Base-by-base conservation (phyloP, 2,329 filamentous ascomycete species). In the Zasmidium angulare region DNA sequence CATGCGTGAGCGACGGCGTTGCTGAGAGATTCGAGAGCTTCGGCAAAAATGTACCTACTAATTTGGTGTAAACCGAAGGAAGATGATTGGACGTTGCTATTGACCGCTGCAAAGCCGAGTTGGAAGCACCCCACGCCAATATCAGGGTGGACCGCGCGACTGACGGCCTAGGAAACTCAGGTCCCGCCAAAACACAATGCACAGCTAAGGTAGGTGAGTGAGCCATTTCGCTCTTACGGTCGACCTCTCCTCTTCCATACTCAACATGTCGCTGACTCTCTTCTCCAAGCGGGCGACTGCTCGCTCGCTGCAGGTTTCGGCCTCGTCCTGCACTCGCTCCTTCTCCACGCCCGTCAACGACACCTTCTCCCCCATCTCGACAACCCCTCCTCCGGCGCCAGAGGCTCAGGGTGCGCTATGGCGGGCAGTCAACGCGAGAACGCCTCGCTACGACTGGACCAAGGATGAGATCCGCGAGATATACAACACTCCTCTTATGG, bases 401-500 rank as follows among this genome's bases (percentile, higher is more conserved):
- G 56, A 68, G 19, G 64, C 66, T 24, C 61, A 68, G 43, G 68
- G 61, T 59, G 72, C 72, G 51, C 71, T 81, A 51, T 72, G 75
- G 59, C 66, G 72, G 65, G 89, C 89, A 9, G 79, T 89, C 21
- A 79, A 82, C 48, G 86, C 88, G 21, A 82, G 77, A 1, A 77
- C 72, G 4, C 84, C 89, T 12, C 82, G 90, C 52, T 88, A 87
- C 69, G 84, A 87, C 74, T 96, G 91, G 92, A 90, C 90, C 4
- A 86, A 84, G 65, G 86, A 93, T 64, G 89, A 96, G 77, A 91
- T 96, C 63, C 79, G 87, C 10, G 85, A 89, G 64, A 88, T 96
- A 67, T 96, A 95, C 77, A 84, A 93, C 71, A 88, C 88, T 53
- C 90, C 91, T 17, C 79, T 96, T 72, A 88, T 93, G 80, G 89